These are phyloP conservation scores for Protostelium mycophagum DNA, from an alignment of 78 protist genomes.

Conservation along the genomic window DNA sequence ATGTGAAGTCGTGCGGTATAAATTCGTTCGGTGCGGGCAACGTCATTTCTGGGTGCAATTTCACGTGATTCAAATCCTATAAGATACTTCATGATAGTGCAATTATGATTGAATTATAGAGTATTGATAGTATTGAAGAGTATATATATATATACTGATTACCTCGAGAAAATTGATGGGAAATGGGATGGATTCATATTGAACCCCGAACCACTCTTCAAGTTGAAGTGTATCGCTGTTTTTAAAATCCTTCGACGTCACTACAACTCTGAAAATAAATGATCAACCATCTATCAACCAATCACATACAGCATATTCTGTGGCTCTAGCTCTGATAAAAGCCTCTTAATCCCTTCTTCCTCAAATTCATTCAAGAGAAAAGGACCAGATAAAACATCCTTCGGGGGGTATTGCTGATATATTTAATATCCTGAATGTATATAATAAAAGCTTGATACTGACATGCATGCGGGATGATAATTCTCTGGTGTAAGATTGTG, in stretches of 20 bases:
- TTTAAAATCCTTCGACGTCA: neutral
- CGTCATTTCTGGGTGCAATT: neutral
- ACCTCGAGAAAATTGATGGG: conserved; percentile 6
- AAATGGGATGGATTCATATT: neutral
- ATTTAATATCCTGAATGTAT: neutral
- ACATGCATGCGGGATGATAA: neutral
- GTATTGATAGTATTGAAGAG: too few relatives aligned
- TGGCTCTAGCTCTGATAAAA: neutral
- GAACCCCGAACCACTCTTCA: neutral
- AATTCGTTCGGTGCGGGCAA: conserved; percentile 33
- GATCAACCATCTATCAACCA: neutral
- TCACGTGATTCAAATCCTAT: neutral
- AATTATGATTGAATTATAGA: too few relatives aligned
- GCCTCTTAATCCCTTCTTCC: neutral
- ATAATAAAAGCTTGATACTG: neutral
- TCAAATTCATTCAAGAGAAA: conserved; percentile 4
- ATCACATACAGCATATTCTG: conserved; percentile 16
- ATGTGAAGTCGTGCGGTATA: conserved; percentile 22
- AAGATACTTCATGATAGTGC: too few relatives aligned
- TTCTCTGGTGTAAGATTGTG: neutral
- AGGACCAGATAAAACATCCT: neutral
- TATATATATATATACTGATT: neutral
- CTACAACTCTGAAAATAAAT: neutral
- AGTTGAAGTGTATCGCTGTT: neutral
- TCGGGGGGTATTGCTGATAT: conserved; percentile 1